Base-by-base conservation (phyloP, 495 filamentous ascomycete genomes). In the Parathielavia hyrcaniae region DNA sequence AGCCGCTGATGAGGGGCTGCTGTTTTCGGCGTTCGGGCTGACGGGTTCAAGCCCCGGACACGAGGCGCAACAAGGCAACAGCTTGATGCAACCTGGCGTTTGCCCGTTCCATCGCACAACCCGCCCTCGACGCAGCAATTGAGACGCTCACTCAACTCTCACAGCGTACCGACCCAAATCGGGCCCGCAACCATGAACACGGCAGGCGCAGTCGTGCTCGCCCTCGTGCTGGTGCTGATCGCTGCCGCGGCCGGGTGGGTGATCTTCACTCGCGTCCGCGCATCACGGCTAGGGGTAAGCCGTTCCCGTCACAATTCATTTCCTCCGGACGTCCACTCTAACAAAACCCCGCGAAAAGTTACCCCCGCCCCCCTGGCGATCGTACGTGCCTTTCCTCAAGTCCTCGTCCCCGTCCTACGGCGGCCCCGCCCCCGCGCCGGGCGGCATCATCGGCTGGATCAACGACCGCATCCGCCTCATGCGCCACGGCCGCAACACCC, bases 381-480 rank as follows among this genome's bases (percentile, higher is more conserved):
- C 85, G 41, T 88, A 86, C 75, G 78, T 81, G 61, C 80, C 78
- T 53, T 82, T 81, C 72, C 55, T 60, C 40, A 65, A 69, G 38
- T 66, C 62, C 10, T 64, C 71, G 5, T 65, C 71, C 35, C 55
- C 67, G 20, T 47, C 67, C 17, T 79, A 76, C 60, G 72, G 72
- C 39, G 59, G 52, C 55, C 36, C 72, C 66, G 12, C 78, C 77
- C 80, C 84, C 16, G 77, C 79, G 0, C 75, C 75, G 11, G 75
- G 79, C 67, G 85, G 85, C 55, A 65, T 86, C 52, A 58, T 77
- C 41, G 82, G 80, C 64, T 87, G 84, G 83, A 48, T 86, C 66
- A 76, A 71, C 64, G 75, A 79, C 60, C 70, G 71, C 35, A 47
- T 74, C 54, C 72, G 79, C 61, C 70, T 71, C 14, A 69, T 83